phyloP scores from a whole-genome alignment of 495 filamentous ascomycete genomes.

The Daldinia loculata region DNA sequence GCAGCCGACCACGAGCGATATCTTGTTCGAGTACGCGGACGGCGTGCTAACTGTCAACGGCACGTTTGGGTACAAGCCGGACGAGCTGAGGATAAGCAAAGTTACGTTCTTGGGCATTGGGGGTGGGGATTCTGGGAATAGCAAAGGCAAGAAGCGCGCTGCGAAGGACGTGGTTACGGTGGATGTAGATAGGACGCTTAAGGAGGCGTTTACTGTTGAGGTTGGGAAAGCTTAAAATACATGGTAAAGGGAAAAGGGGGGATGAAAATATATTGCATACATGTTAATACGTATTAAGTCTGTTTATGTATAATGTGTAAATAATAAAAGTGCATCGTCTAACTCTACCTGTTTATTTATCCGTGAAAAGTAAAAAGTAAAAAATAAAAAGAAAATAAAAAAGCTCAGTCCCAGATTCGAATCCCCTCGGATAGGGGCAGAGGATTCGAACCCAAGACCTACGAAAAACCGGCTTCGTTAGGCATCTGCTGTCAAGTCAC shows the following conservation, averaged over 20 bases:
- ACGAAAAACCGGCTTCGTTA: background rate
- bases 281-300: constrained; percentile 3
- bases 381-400: background rate
- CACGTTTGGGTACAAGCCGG: constrained; percentile 59
- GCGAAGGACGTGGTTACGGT: constrained; percentile 21
- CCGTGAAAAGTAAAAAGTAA: too few species aligned
- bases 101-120: constrained; percentile 63
- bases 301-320: background rate
- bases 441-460: background rate
- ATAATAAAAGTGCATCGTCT: background rate
- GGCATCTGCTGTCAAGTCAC: background rate
- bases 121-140: background rate
- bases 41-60: constrained; percentile 62
- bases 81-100: constrained; percentile 61
- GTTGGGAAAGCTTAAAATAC: constrained; percentile 8
- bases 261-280: background rate
- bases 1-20: constrained; percentile 56
- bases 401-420: background rate
- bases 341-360: too few species aligned
- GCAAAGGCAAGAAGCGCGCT: background rate
- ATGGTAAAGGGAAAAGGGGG: background rate
- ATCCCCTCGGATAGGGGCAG: background rate
- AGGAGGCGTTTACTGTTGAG: constrained; percentile 35
- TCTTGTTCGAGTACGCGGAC: constrained; percentile 63
- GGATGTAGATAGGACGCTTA: constrained; percentile 28